Conservation (phyloP, 495 filamentous ascomycete genomes). For the Saxophila tyrrhenica region DNA sequence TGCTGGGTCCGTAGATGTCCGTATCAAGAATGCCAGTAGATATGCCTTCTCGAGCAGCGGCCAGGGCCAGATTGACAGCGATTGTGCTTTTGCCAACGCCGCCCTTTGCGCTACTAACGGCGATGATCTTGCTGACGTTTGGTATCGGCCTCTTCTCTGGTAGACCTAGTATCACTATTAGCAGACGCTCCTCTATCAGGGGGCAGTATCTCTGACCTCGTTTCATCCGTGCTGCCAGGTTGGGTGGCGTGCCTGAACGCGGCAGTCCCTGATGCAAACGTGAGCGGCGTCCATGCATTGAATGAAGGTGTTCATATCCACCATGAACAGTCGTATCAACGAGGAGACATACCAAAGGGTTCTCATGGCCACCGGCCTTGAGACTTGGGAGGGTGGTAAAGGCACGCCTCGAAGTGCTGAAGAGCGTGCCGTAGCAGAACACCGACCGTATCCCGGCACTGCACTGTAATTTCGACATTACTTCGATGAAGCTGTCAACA, state of each 20-base stretch:
- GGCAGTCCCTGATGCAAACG: slow-evolving; percentile 67
- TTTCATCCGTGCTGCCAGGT: slow-evolving; percentile 61
- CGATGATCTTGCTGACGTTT: slow-evolving; percentile 75
- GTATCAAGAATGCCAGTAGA: slow-evolving; percentile 83
- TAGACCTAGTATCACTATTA: slow-evolving; percentile 35
- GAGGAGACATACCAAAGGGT: slow-evolving; percentile 65
- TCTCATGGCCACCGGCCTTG: slow-evolving; percentile 54
- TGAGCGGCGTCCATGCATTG: neutral
- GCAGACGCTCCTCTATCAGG: neutral
- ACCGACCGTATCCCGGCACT: too few relatives aligned
- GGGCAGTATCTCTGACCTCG: slow-evolving; percentile 37
- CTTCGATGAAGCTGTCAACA: too few relatives aligned
- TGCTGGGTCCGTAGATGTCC: slow-evolving; percentile 92
- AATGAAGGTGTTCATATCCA: neutral
- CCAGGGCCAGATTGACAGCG: slow-evolving; percentile 77
- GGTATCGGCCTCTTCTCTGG: slow-evolving; percentile 69
- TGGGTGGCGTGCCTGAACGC: slow-evolving; percentile 56
- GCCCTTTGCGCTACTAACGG: slow-evolving; percentile 90
- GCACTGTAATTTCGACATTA: too few relatives aligned
- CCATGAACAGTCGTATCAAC: too few relatives aligned
- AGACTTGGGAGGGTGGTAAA: neutral
- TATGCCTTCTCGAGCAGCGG: slow-evolving; percentile 68
- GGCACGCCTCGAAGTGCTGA: neutral
- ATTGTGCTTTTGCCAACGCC: slow-evolving; percentile 95
- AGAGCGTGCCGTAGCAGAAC: too few relatives aligned